These are phyloP conservation scores for Malassezia sympodialis DNA, from an alignment of 1,284 basidiomycete species.

Conservation along the genomic window DNA sequence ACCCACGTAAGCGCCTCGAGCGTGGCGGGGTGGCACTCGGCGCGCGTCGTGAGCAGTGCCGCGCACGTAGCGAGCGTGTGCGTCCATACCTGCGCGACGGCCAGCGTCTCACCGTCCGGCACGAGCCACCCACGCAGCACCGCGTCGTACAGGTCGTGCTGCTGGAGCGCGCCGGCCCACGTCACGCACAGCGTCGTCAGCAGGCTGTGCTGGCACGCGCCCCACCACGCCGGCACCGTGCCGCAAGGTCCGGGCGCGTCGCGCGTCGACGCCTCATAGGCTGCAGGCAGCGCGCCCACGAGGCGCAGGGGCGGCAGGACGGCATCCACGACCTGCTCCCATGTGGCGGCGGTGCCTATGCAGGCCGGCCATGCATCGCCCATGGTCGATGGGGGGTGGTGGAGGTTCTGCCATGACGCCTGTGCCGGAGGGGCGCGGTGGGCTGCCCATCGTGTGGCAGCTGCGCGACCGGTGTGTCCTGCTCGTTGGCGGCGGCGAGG, in stretches of 20 bases:
- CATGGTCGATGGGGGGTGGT: neutral
- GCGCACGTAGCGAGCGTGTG: constrained; percentile 6
- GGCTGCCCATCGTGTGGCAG: constrained; percentile 76
- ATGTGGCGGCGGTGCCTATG: neutral
- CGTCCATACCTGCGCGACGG: neutral
- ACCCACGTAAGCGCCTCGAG: neutral
- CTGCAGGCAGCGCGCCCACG: neutral
- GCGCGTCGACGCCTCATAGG: neutral
- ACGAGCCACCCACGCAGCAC: constrained; percentile 4
- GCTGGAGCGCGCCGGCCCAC: neutral
- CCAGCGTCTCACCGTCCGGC: neutral
- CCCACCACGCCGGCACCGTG: constrained; percentile 8
- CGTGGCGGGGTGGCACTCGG: neutral
- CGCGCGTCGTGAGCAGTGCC: constrained; percentile 3
- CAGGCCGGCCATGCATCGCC: neutral
- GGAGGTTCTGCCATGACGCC: neutral
- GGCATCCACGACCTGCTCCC: neutral
- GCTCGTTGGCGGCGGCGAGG: constrained; percentile 77
- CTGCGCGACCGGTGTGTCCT: constrained; percentile 69
- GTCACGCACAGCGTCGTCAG: constrained; percentile 7
- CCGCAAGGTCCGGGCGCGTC: neutral
- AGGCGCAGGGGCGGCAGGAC: constrained; percentile 1
- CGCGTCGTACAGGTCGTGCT: neutral
- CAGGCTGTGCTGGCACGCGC: constrained; percentile 11
- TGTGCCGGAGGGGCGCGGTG: constrained; percentile 52